These are phyloP conservation scores for Ophioceras dolichostomum DNA, from an alignment of 2,329 filamentous ascomycete genomes.

Conservation along the genomic window DNA sequence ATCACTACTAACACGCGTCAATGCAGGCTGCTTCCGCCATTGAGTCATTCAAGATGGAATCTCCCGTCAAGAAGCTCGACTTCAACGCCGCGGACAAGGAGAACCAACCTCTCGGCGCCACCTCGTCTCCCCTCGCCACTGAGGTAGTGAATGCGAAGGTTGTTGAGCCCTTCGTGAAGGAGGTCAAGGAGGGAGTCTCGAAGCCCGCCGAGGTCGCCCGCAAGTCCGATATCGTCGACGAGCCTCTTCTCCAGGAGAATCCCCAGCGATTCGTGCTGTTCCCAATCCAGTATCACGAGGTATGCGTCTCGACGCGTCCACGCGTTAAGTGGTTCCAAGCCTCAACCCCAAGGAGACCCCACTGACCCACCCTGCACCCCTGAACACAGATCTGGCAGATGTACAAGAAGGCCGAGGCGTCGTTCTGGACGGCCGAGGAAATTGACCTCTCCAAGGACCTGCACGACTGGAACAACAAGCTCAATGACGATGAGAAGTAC, in stretches of 20 bases:
- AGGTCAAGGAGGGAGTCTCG: constrained; percentile 31
- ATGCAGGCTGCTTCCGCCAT: constrained; percentile 73
- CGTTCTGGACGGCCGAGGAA: constrained; percentile 99
- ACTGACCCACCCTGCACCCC: too few species aligned
- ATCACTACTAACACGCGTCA: constrained; percentile 20
- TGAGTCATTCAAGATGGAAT: constrained; percentile 84
- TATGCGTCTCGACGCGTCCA: constrained; percentile 45
- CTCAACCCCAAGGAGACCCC: too few species aligned
- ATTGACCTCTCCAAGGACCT: constrained; percentile 98
- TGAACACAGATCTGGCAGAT: constrained; percentile 87
- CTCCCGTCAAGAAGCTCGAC: constrained; percentile 80
- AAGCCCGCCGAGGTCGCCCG: constrained; percentile 27
- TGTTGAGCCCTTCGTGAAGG: constrained; percentile 37
- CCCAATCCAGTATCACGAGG: constrained; percentile 98
- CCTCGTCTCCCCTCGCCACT: constrained; percentile 36
- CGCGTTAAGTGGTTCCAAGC: constrained; percentile 57
- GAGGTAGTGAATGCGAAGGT: constrained; percentile 42
- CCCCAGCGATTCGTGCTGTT: constrained; percentile 93
- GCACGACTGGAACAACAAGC: constrained; percentile 96
- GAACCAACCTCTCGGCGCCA: constrained; percentile 49
- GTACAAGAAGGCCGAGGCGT: constrained; percentile 99
- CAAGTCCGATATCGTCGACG: constrained; percentile 62
- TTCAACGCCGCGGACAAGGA: constrained; percentile 69
- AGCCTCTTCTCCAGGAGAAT: constrained; percentile 93
- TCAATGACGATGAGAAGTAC: constrained; percentile 95